A percentile compares a stretch with the other conserved stretches of the same genome.
phyloP scores from a whole-genome alignment of 352 stramenopile species.

The Globisporangium radiosum region DNA sequence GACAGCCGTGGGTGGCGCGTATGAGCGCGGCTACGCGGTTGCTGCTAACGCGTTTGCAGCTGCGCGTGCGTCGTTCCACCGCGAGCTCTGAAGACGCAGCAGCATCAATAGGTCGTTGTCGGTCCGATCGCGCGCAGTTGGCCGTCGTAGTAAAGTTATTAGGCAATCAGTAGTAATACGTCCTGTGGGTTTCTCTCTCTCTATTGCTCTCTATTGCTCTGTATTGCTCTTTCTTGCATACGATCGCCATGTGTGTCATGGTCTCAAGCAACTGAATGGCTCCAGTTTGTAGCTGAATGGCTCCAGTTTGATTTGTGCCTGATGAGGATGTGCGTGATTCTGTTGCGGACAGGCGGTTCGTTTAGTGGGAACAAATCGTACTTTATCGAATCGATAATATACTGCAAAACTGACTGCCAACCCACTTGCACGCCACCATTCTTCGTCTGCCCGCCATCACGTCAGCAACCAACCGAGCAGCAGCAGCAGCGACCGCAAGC shows the following conservation, averaged over 20 bases:
- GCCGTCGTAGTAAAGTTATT: slow-evolving; percentile 17
- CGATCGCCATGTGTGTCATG: too few species aligned
- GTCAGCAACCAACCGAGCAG: too few species aligned
- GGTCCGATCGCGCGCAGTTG: background rate
- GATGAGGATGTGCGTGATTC: background rate
- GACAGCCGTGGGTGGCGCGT: slow-evolving; percentile 18
- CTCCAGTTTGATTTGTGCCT: background rate
- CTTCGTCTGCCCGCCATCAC: too few species aligned
- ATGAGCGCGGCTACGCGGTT: slow-evolving; percentile 2
- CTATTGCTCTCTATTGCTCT: too few species aligned
- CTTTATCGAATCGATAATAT: too few species aligned
- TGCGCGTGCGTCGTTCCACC: slow-evolving; percentile 8
- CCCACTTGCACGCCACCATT: too few species aligned
- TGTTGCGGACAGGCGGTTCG: background rate
- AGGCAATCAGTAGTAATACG: background rate
- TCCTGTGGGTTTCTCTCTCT: too few species aligned
- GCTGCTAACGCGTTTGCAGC: slow-evolving; percentile 1
- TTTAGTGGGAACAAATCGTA: too few species aligned
- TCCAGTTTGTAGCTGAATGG: background rate
- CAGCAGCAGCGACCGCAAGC: background rate
- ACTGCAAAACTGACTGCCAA: too few species aligned
- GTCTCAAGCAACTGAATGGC: too few species aligned
- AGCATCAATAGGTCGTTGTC: too few species aligned
- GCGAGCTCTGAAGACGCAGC: slow-evolving; percentile 2
- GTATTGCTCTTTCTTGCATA: too few species aligned